Evolutionary conservation across 495 filamentous ascomycete genomes (phyloP).

Genomic region (Sabuloglossum arenarium): DNA sequence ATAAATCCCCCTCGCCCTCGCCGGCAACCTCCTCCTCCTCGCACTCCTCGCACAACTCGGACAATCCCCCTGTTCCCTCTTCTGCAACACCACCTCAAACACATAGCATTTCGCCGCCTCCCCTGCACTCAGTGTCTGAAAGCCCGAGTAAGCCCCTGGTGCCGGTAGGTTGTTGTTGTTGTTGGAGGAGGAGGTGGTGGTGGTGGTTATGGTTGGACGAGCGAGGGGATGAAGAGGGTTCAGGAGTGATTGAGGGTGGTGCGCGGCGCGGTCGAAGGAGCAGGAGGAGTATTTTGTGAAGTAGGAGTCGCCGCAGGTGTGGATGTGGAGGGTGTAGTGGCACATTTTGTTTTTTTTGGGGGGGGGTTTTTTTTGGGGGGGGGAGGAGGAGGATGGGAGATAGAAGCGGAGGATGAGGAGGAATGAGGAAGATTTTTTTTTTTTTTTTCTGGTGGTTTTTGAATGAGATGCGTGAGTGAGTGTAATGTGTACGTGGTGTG

Average conservation of each 20-base stretch:
- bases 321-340: constrained; percentile 13
- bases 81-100: constrained; percentile 13
- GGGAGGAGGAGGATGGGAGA: too few species aligned
- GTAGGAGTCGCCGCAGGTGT: constrained; percentile 14
- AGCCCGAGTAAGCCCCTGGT: neutral
- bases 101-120: constrained; percentile 7
- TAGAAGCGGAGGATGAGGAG: too few species aligned
- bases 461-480: too few species aligned
- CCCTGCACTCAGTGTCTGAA: neutral
- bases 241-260: neutral
- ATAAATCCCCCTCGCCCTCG: constrained; percentile 14
- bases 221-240: neutral
- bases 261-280: neutral
- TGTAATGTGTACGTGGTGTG: too few species aligned
- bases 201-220: neutral
- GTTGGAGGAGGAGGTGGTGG: neutral
- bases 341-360: constrained; percentile 11
- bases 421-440: too few species aligned
- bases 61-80: constrained; percentile 9
- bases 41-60: constrained; percentile 10
- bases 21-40: constrained; percentile 13
- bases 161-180: neutral
- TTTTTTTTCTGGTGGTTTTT: too few species aligned
- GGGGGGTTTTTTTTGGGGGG: too few species aligned
- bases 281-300: constrained; percentile 7